Conservation (phyloP, 2,329 filamentous ascomycete genomes). For the Stachybotrys echinatus region DNA sequence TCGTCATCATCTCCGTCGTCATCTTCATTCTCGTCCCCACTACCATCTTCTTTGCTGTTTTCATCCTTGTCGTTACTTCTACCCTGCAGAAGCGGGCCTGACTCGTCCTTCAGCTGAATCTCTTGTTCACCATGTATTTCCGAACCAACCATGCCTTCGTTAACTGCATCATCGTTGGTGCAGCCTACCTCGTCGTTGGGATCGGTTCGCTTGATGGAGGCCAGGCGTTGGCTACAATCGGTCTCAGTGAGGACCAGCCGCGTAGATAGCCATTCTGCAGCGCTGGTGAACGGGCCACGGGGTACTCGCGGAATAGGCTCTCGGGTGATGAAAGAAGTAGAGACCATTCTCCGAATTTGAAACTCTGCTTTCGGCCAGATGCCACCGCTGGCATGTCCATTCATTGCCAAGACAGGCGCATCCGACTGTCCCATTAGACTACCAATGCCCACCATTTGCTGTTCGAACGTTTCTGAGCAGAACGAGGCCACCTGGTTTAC, state of each 20-base stretch:
- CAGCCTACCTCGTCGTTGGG: too few relatives aligned
- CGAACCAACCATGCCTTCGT: too few relatives aligned
- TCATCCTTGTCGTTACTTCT: slow-evolving; percentile 1
- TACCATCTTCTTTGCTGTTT: background rate
- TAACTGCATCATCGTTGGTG: too few relatives aligned
- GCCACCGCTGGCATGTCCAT: too few relatives aligned
- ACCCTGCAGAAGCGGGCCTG: too few relatives aligned
- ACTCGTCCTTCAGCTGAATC: too few relatives aligned
- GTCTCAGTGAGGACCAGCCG: slow-evolving; percentile 12
- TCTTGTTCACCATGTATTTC: too few relatives aligned
- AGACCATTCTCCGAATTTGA: slow-evolving; percentile 20
- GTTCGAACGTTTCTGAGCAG: slow-evolving; percentile 11
- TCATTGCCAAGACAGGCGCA: background rate
- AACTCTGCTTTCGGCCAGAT: too few relatives aligned
- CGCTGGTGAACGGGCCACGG: slow-evolving; percentile 28
- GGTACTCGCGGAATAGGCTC: slow-evolving; percentile 21
- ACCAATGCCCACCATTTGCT: slow-evolving; percentile 17
- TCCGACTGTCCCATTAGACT: slow-evolving; percentile 9
- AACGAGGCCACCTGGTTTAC: slow-evolving; percentile 7
- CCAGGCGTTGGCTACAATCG: slow-evolving; percentile 1
- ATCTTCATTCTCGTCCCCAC: background rate
- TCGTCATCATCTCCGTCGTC: slow-evolving; percentile 17
- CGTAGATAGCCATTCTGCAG: slow-evolving; percentile 27
- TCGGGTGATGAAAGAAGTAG: slow-evolving; percentile 26
- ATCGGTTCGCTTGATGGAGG: too few relatives aligned